A percentile compares a stretch with the other conserved stretches of the same genome.
Conservation (phyloP, 73 alveolate species). For the Tetrahymena borealis region DNA sequence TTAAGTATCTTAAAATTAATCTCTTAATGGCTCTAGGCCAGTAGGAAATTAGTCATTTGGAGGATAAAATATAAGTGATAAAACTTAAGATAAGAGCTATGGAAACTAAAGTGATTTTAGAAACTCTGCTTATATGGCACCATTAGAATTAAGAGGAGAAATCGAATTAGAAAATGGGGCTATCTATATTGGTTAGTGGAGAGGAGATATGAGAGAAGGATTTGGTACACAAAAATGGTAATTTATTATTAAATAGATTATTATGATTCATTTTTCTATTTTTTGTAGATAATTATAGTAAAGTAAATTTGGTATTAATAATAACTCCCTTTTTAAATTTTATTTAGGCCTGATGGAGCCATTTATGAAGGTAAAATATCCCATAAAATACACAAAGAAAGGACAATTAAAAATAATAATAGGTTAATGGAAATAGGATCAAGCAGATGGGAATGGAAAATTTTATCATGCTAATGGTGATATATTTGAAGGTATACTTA, state of each 20-base stretch:
- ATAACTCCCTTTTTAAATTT: neutral
- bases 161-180: neutral
- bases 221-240: neutral
- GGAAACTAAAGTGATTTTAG: neutral
- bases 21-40: too few relatives aligned
- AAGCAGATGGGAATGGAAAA: conserved; percentile 26
- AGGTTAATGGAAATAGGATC: conserved; percentile 35
- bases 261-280: too few relatives aligned
- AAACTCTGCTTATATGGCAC: neutral
- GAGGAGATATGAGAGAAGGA: neutral
- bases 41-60: neutral
- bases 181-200: neutral
- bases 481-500: neutral
- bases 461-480: conserved; percentile 37
- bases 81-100: neutral
- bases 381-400: neutral
- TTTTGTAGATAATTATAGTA: too few relatives aligned
- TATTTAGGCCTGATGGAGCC: neutral
- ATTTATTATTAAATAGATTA: too few relatives aligned
- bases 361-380: neutral
- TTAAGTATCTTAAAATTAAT: too few relatives aligned
- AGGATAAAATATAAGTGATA: too few relatives aligned
- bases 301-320: neutral
- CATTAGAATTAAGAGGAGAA: neutral
- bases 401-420: neutral